Evolutionary conservation across 1,284 basidiomycete genomes (phyloP).

Genomic region (Sutorius eximius): DNA sequence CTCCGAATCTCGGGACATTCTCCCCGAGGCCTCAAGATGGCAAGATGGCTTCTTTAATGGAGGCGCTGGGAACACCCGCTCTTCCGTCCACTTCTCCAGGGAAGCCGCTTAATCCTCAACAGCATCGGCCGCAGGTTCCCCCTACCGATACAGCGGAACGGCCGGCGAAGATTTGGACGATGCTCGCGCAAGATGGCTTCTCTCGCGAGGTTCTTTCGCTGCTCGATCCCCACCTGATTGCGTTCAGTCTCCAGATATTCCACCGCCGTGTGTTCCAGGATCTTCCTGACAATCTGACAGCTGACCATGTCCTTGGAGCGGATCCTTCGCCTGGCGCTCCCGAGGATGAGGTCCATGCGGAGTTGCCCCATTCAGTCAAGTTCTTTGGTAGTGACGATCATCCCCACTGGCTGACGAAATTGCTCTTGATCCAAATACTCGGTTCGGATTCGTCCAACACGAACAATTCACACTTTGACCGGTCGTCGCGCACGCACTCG

Average conservation of each 20-base stretch:
- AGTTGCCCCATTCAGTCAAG: slow-evolving; percentile 29
- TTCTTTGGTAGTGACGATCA: slow-evolving; percentile 68
- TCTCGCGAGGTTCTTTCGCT: slow-evolving; percentile 62
- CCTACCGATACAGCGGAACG: slow-evolving; percentile 25
- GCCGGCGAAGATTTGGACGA: slow-evolving; percentile 39
- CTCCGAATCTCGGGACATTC: slow-evolving; percentile 54
- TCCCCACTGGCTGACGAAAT: slow-evolving; percentile 77
- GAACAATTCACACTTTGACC: slow-evolving; percentile 39
- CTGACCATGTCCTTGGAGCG: slow-evolving; percentile 43
- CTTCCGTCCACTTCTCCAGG: slow-evolving; percentile 12
- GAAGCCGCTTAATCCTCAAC: slow-evolving; percentile 22
- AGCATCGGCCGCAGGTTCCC: slow-evolving; percentile 23
- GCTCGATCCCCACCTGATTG: slow-evolving; percentile 57
- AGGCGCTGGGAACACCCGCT: slow-evolving; percentile 39
- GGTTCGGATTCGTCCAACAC: slow-evolving; percentile 48
- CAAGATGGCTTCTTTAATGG: slow-evolving; percentile 47
- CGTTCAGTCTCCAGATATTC: slow-evolving; percentile 58
- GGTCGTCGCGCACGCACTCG: slow-evolving; percentile 60
- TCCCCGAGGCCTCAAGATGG: slow-evolving; percentile 58
- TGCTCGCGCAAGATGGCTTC: slow-evolving; percentile 63
- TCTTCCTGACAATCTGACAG: slow-evolving; percentile 50
- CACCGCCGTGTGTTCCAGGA: slow-evolving; percentile 53
- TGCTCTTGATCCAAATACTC: slow-evolving; percentile 67
- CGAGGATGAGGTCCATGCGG: slow-evolving; percentile 10
- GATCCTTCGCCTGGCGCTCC: slow-evolving; percentile 15